A percentile compares a stretch with the other conserved stretches of the same genome.
phyloP scores from a whole-genome alignment of 306 rosid species.

The Gastrolobium villosum region DNA sequence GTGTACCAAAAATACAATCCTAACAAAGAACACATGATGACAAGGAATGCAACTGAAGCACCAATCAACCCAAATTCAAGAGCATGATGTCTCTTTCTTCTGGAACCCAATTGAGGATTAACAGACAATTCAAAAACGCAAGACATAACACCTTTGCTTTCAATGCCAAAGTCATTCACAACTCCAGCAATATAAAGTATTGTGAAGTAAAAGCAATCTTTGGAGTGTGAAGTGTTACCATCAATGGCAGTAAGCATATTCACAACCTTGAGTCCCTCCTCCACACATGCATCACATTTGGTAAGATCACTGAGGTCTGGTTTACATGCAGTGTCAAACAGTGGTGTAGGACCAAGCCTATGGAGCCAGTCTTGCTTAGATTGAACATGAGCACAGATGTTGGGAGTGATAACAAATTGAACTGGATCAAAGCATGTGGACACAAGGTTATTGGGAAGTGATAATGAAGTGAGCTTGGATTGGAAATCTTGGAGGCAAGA shows the following conservation, averaged over 20 bases:
- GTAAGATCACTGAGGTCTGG: conserved; percentile 62
- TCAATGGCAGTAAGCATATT: conserved; percentile 50
- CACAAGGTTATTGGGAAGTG: conserved; percentile 62
- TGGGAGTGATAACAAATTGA: conserved; percentile 65
- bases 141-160: conserved; percentile 62
- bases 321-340: conserved; percentile 61
- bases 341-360: conserved; percentile 55
- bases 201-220: conserved; percentile 67
- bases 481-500: conserved; percentile 75
- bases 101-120: conserved; percentile 41
- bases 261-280: conserved; percentile 60
- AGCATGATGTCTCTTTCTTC: conserved; percentile 47
- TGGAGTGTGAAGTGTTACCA: conserved; percentile 75
- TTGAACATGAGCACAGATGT: conserved; percentile 67
- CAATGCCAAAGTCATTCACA: conserved; percentile 74
- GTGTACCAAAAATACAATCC: conserved; percentile 70
- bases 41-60: conserved; percentile 65
- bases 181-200: conserved; percentile 85
- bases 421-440: conserved; percentile 68
- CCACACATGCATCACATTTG: conserved; percentile 59
- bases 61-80: conserved; percentile 69
- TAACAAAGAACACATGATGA: conserved; percentile 55
- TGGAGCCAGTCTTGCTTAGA: conserved; percentile 67
- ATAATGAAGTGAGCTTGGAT: conserved; percentile 61
- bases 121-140: conserved; percentile 62